Conservation (phyloP, 2,329 filamentous ascomycete species). For the Ophiostoma australiae region DNA sequence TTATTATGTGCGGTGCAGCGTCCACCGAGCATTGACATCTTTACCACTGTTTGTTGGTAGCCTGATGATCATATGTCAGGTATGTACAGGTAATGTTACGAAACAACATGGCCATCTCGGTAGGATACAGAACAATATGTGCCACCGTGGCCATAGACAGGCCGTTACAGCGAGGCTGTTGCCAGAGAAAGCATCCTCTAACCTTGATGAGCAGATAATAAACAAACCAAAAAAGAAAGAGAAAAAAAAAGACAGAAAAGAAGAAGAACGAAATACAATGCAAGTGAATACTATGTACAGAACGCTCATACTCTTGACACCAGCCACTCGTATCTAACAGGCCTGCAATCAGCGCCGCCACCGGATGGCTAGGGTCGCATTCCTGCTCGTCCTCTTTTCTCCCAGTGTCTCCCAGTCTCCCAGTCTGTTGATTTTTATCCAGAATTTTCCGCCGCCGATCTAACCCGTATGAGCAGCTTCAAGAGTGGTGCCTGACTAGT, state of each 20-base stretch:
- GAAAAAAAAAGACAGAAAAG: background rate
- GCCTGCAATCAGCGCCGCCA: background rate
- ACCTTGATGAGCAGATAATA: no score
- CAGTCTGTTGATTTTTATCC: no score
- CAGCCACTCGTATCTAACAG: slow-evolving; percentile 10
- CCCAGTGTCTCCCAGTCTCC: no score
- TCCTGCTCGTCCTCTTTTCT: background rate
- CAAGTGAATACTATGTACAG: background rate
- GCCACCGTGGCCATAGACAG: no score
- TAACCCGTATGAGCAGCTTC: background rate
- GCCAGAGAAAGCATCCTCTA: no score
- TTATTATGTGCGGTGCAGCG: no score
- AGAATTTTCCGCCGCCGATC: background rate
- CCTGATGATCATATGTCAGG: background rate
- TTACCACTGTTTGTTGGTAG: background rate
- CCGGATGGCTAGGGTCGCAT: slow-evolving; percentile 10
- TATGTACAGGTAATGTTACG: background rate
- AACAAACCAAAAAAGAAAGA: background rate
- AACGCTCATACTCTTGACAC: background rate
- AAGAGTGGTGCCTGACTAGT: slow-evolving; percentile 21
- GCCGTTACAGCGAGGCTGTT: background rate
- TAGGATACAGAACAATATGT: background rate
- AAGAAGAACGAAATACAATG: background rate
- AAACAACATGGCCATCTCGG: background rate
- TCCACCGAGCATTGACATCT: background rate